Base-by-base conservation (phyloP, 202 grass and related monocot genomes). In the Setaria italica region DNA sequence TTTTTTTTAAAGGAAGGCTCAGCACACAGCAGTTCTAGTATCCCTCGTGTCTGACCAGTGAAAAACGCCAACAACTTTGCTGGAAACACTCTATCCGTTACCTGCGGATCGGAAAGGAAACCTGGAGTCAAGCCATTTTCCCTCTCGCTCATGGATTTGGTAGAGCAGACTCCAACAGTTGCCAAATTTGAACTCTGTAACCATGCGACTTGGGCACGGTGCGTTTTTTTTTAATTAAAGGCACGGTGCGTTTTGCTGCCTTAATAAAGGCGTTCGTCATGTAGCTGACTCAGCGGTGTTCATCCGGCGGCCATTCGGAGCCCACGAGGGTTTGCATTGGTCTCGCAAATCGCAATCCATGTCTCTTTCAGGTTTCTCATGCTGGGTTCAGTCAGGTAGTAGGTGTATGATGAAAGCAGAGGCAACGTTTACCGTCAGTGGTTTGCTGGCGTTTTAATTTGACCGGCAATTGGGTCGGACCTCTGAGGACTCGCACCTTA, bases 341-440 rank as follows among this genome's bases (percentile, higher is more conserved):
- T 25, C 45, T 32, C 14, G 60, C 21, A 34, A 0, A 35, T 65
- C 60, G 33, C 45, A 14, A 66, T 37, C 41, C 46, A 66, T 20
- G 37, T n/a, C 62, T 58, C 63, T 2, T 20, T 53, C 72, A 85
- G 13, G 39, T 17, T 51, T 73, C 42, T 47, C 5, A 15, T 25
- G 20, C 29, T 63, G 69, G 25, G 19, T 17, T 83, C 51, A 37
- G 50, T 58, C 48, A 4, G 17, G 25, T 25, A 25, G 63, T 34
- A 15, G 25, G 34, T 85, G 39, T 42, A 78, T 41, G 50, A 41
- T 78, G 64, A 70, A 62, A 70, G 53, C 42, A 29, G 11, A 65
- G 48, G 51, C 25, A 7, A 12, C 17, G 39, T 13, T 74, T 39
- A 62, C 15, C 47, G 21, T 7, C 46, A 7, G 20, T 63, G 43